Evolutionary conservation across 2,329 filamentous ascomycete genomes (phyloP).

Genomic region (Penicillium sclerotiorum): DNA sequence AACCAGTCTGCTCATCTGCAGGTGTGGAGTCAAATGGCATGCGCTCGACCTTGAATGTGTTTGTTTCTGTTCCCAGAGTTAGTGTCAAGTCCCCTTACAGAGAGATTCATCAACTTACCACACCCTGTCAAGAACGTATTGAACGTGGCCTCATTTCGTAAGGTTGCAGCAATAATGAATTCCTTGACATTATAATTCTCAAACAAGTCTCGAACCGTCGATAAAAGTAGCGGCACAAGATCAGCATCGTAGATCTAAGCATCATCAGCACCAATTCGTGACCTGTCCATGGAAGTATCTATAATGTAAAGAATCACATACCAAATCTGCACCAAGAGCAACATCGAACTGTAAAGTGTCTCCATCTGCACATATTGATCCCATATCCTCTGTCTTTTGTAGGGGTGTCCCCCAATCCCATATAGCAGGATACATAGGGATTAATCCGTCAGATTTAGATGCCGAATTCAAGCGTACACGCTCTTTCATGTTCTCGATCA

Average conservation of each 20-base stretch:
- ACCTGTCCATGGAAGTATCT: not conserved
- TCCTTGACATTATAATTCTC: constrained; percentile 53
- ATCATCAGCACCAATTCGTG: constrained; percentile 5
- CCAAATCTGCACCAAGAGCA: constrained; percentile 47
- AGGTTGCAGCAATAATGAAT: constrained; percentile 62
- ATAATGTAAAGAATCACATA: constrained; percentile 20
- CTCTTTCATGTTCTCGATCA: constrained; percentile 43
- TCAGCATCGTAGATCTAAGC: constrained; percentile 63
- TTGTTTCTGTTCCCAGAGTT: constrained; percentile 28
- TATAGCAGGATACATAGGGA: constrained; percentile 33
- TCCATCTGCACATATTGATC: not conserved
- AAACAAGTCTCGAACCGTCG: constrained; percentile 60
- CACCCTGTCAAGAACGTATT: constrained; percentile 60
- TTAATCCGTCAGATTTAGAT: constrained; percentile 19
- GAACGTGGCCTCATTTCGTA: constrained; percentile 66
- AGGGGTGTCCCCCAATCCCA: constrained; percentile 48
- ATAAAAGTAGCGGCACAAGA: constrained; percentile 59
- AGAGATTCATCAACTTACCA: constrained; percentile 47
- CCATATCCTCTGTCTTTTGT: constrained; percentile 9
- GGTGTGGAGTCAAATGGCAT: constrained; percentile 48
- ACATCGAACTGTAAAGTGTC: constrained; percentile 36
- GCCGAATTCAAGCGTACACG: constrained; percentile 41
- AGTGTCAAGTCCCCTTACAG: not conserved
- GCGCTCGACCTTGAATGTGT: constrained; percentile 39
- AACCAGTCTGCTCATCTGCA: constrained; percentile 47